Evolutionary conservation across 129 eudicot genomes (phyloP), one percentile per base, ranked within the genome.

Genomic region (Flaveria sonorensis): DNA sequence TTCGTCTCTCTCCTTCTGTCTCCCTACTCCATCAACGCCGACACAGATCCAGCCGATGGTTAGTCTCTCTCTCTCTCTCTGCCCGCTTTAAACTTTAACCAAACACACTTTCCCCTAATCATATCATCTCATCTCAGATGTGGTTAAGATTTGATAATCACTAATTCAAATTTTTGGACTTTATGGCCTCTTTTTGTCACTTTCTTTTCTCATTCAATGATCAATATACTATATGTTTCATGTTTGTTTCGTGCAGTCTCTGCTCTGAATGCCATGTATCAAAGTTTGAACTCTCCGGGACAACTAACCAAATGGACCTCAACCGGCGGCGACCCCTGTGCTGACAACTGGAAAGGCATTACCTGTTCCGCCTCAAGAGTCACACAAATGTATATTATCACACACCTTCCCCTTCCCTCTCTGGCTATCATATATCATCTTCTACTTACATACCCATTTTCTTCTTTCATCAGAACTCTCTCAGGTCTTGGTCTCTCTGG

Each of bases 41-140:
- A 78, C 80, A 93, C 98, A 82, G 98, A 93, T 90, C 97, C 87
- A 69, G 47, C 79, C 43, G 96, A 93, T 82, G 92, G 98, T 90
- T 55, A 77, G 86, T 79, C 16, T 24, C 32, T 47, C 13, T 3
- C 1, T 16, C 20, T 51, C 7, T 9, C 7, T 32, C 39, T 32
- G 39, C 39, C 39, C 39, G 12, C 10, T 1, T 45, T 10, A 45
- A 45, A 45, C 13, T 45, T 45, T 7, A 45, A 45, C 39, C 39
- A 32, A 32, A 4, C 39, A 32, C 39, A 32, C 39, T 4, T 32
- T 32, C 39, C 39, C 39, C 39, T 32, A 32, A 32, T 32, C 39
- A 32, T 3, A 28, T 28, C 32, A 4, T 32, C 0, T 4, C 7
- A 36, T 36, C 6, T 36, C 40, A 4, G 6, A 36, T 36, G 7